Evolutionary conservation across 1,139 yeast species (phyloP).

Genomic region (Hemisphaericaspora subhashii): DNA sequence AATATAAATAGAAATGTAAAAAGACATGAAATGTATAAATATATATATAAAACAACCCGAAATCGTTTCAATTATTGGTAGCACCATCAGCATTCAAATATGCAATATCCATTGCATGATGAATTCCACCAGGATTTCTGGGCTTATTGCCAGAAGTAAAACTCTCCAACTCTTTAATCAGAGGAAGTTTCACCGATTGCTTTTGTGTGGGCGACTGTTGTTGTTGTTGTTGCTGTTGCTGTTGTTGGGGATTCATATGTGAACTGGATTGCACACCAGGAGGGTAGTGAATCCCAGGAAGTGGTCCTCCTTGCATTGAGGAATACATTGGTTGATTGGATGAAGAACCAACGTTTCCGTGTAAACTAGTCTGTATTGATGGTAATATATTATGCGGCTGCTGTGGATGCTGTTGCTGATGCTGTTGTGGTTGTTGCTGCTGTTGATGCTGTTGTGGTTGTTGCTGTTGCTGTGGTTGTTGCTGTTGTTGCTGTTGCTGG

Average conservation of each 20-base stretch:
- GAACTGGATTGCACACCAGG: constrained; percentile 4
- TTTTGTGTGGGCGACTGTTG: no score
- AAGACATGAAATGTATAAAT: background rate
- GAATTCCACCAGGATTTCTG: constrained; percentile 2
- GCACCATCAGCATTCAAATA: background rate
- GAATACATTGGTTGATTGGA: background rate
- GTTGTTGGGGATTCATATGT: constrained; percentile 7
- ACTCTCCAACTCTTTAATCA: constrained; percentile 14
- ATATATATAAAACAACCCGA: background rate
- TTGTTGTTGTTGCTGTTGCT: constrained; percentile 5
- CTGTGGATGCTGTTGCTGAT: constrained; percentile 9
- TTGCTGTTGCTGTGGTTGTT: constrained; percentile 9
- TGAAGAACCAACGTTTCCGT: background rate
- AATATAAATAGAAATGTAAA: background rate
- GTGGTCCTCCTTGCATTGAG: background rate
- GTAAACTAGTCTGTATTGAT: constrained; percentile 5
- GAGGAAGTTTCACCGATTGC: constrained; percentile 12
- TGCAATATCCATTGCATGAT: background rate
- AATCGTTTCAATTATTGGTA: background rate
- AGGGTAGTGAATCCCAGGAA: constrained; percentile 1
- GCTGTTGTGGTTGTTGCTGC: constrained; percentile 12
- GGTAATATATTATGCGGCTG: constrained; percentile 7
- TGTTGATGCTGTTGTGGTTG: constrained; percentile 6
- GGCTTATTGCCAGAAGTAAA: background rate
- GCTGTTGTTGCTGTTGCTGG: constrained; percentile 12